Percentiles rank a stretch among this genome's conserved stretches.
These are phyloP conservation scores for Botrytis medusae DNA, from an alignment of 2,329 filamentous ascomycete genomes.

Conservation along the genomic window DNA sequence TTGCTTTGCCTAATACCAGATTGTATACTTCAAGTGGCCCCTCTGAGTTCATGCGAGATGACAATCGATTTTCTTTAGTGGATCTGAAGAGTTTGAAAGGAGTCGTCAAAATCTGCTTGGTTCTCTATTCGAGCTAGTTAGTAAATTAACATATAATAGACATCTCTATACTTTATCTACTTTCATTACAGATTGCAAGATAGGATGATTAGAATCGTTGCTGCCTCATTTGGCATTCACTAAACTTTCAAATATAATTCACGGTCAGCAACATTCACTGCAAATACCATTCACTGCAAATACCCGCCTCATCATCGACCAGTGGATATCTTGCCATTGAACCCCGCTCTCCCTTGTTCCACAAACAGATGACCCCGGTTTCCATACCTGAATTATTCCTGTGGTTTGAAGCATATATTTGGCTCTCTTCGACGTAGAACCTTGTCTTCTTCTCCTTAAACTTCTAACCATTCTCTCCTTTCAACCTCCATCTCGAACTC, in stretches of 20 bases:
- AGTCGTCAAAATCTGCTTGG: too few relatives aligned
- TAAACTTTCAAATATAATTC: background rate
- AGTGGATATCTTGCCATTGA: background rate
- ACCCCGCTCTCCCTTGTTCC: background rate
- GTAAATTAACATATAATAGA: background rate
- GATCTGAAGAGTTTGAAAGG: background rate
- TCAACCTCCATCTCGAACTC: background rate
- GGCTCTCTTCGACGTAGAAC: background rate
- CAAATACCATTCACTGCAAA: background rate
- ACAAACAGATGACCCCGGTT: background rate
- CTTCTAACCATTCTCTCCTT: background rate
- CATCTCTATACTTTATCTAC: background rate
- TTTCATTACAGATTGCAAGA: background rate
- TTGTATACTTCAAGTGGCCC: background rate
- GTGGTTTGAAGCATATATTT: background rate
- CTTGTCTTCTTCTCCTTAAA: background rate
- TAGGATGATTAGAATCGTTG: background rate
- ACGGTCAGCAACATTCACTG: background rate
- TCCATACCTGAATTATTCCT: background rate
- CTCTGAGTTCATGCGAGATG: background rate
- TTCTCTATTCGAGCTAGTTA: background rate
- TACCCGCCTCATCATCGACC: background rate
- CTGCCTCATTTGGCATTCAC: background rate
- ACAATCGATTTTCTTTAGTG: background rate
- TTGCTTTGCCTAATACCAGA: rapidly evolving